Evolutionary conservation across 805 yeast genomes (phyloP), one percentile per base, ranked within the genome.

Genomic region (Hanseniaspora lachancei): DNA sequence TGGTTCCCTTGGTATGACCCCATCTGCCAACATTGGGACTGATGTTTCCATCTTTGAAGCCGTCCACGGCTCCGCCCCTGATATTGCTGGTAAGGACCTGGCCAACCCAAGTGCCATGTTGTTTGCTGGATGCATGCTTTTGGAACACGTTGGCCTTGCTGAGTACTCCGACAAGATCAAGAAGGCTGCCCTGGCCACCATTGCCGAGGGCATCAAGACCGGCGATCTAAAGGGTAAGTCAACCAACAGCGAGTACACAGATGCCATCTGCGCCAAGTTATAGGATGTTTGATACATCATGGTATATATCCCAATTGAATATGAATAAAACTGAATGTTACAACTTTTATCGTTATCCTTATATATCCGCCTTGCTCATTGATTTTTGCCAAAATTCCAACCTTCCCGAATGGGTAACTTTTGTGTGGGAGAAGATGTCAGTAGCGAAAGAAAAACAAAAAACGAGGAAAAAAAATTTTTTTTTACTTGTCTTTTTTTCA

Each of bases 1-100:
- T 63, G 98, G 98, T 71, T 97, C 98, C 70, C 81, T 91, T 68
- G 98, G 98, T 75, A 81, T 93, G 72, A 93, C 98, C 60, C 98
- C 98, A 63, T 88, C 96, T 59, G 98, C 96, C 72, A 93, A 93
- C 82, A 93, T 93, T 89, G 98, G 98, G 77, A 87, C 88, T 78
- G 84, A 86, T 71, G 95, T 91, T 61, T 88, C 97, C 57, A 91
- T 93, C 70, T 93, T 93, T 72, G 98, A 93, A 81, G 98, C 98
- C 62, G 98, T 93, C 68, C 98, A 93, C 73, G 98, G 98, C 72
- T 89, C 97, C 58, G 98, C 98, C 61, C 98, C 98, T 65, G 98
- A 93, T 72, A 93, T 93, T 68, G 97, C 97, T 60, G 98, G 98
- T 69, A 88, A 93, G 79, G 95, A 95, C 70, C 81, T 87, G 71